Conservation (phyloP, 176 grass and related monocot species). For the Rhynchospora tenuis region DNA sequence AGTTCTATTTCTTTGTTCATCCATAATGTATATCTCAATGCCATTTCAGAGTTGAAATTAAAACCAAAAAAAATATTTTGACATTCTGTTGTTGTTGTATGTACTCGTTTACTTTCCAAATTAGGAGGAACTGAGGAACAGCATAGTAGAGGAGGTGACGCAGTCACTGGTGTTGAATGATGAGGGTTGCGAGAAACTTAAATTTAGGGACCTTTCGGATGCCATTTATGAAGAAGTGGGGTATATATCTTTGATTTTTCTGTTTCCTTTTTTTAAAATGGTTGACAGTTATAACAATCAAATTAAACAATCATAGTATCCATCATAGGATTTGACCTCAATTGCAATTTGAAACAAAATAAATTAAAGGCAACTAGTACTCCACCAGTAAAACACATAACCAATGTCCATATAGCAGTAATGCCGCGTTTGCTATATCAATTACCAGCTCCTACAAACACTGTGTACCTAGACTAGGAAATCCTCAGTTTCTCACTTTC, state of each 20-base stretch:
- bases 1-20: not conserved
- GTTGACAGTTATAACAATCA: not conserved
- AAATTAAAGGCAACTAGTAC: not conserved
- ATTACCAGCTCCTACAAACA: not conserved
- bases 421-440: not conserved
- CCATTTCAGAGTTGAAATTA: not conserved
- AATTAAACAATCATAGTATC: not conserved
- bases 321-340: not conserved
- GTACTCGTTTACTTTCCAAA: not conserved
- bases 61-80: not conserved
- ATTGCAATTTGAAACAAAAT: not conserved
- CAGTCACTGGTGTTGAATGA: conserved; percentile 80
- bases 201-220: conserved; percentile 94
- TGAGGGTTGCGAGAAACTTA: conserved; percentile 72
- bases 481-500: not conserved
- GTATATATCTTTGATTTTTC: conserved; percentile 24
- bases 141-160: conserved; percentile 62
- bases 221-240: conserved; percentile 80
- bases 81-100: not conserved
- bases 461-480: not conserved
- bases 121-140: conserved; percentile 50
- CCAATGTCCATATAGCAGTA: not conserved
- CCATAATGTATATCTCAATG: not conserved
- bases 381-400: not conserved
- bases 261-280: too few relatives aligned